Percentiles rank a stretch among this genome's conserved stretches.
Evolutionary conservation across 768 basidiomycete species (phyloP).

Genomic region (Suillus discolor): DNA sequence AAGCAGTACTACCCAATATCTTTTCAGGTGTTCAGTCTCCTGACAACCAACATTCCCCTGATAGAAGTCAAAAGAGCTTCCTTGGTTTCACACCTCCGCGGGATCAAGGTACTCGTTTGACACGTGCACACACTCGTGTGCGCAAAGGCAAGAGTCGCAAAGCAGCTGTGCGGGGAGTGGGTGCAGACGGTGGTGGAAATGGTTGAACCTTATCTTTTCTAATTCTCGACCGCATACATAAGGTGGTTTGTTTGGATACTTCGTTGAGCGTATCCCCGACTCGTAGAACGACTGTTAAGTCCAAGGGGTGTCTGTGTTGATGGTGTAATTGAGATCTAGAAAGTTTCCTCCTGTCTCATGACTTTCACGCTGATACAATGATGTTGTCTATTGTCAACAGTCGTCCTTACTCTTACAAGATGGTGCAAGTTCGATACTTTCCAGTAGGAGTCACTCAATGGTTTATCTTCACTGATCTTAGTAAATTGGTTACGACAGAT

Average conservation of each 20-base stretch:
- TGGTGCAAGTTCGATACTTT: no score
- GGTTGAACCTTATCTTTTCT: neutral
- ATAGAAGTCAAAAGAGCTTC: slow-evolving; percentile 18
- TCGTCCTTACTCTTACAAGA: no score
- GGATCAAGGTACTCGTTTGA: slow-evolving; percentile 12
- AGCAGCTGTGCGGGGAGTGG: slow-evolving; percentile 32
- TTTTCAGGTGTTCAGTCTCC: slow-evolving; percentile 50
- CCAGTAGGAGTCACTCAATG: no score
- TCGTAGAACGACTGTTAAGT: neutral
- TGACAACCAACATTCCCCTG: slow-evolving; percentile 30
- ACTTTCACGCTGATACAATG: neutral
- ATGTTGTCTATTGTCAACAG: neutral
- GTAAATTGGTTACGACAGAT: no score
- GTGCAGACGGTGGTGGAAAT: slow-evolving; percentile 23
- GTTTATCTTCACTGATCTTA: no score
- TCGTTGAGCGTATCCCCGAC: neutral
- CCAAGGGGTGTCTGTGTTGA: neutral
- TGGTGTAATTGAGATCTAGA: neutral
- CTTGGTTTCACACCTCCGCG: slow-evolving; percentile 33
- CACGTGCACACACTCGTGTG: slow-evolving; percentile 21
- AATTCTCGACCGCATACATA: neutral
- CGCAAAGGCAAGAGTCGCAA: slow-evolving; percentile 39
- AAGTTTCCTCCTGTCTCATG: neutral
- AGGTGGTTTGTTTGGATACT: neutral
- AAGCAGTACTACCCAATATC: slow-evolving; percentile 21